These are phyloP conservation scores for Vigna nakashimae DNA, from an alignment of 306 rosid genomes.

Conservation along the genomic window DNA sequence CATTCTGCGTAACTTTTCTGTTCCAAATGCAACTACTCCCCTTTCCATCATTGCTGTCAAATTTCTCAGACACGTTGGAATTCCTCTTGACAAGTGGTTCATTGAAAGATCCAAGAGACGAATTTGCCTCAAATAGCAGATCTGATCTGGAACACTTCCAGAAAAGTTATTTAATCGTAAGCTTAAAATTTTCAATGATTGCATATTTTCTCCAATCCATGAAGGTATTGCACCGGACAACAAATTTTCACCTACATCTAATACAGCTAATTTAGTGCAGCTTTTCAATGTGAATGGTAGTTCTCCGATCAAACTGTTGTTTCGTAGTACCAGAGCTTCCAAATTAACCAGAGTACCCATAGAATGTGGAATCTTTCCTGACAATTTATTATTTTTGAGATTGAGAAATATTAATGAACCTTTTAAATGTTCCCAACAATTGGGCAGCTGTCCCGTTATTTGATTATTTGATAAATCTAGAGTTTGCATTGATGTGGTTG, in stretches of 20 bases:
- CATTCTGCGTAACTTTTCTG: too few relatives aligned
- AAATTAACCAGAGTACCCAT: background rate
- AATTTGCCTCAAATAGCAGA: background rate
- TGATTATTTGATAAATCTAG: background rate
- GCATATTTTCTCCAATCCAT: background rate
- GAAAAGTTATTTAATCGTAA: background rate
- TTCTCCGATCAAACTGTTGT: background rate
- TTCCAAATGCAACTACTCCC: accelerated
- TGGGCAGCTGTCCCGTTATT: background rate
- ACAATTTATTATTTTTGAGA: background rate
- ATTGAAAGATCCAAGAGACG: background rate
- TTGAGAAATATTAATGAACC: background rate
- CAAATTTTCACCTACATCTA: background rate
- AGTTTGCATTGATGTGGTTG: background rate
- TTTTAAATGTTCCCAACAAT: background rate
- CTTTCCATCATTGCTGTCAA: background rate
- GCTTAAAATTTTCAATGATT: background rate
- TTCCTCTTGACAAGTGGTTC: background rate
- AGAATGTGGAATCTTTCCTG: background rate
- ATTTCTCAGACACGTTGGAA: conserved; percentile 12
- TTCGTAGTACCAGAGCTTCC: background rate
- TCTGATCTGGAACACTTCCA: background rate
- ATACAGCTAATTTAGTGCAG: background rate
- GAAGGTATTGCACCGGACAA: too few relatives aligned
- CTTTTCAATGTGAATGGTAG: background rate